phyloP scores from a whole-genome alignment of 2,329 filamentous ascomycete genomes.

The Iodosphaeria phyllophila region DNA sequence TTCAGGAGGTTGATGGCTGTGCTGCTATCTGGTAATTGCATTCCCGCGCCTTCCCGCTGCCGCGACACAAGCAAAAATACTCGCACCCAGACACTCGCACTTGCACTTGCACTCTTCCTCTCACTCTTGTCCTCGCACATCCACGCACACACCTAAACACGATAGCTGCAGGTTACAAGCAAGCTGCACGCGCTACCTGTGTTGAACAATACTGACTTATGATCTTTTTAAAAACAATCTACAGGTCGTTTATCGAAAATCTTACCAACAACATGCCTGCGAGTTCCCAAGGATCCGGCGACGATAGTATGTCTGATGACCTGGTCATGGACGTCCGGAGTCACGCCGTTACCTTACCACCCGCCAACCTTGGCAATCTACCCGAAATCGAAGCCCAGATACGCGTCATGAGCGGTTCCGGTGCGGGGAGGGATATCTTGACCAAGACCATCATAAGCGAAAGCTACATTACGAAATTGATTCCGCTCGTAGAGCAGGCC shows the following conservation, averaged over 20 bases:
- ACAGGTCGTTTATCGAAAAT: slow-evolving; percentile 76
- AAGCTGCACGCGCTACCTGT: too few relatives aligned
- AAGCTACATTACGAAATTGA: slow-evolving; percentile 73
- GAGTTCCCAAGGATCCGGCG: slow-evolving; percentile 46
- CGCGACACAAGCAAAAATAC: not conserved
- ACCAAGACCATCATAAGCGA: slow-evolving; percentile 73
- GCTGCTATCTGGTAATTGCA: slow-evolving; percentile 63
- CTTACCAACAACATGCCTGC: slow-evolving; percentile 61
- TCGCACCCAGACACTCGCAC: too few relatives aligned
- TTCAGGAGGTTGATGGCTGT: slow-evolving; percentile 93
- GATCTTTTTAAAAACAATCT: not conserved
- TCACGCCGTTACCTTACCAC: slow-evolving; percentile 56
- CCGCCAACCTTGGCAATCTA: slow-evolving; percentile 66
- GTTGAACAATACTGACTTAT: too few relatives aligned
- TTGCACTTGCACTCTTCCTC: too few relatives aligned
- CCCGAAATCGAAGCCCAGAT: slow-evolving; percentile 72
- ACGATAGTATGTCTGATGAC: slow-evolving; percentile 82
- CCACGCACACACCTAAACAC: too few relatives aligned
- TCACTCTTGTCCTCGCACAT: too few relatives aligned
- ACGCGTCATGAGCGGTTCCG: slow-evolving; percentile 56
- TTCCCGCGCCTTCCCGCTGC: slow-evolving; percentile 4
- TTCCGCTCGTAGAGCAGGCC: slow-evolving; percentile 70
- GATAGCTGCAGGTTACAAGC: too few relatives aligned
- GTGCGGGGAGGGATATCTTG: slow-evolving; percentile 64
- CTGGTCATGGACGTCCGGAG: slow-evolving; percentile 53